Conservation (phyloP, 2,329 filamentous ascomycete species). For the Aureobasidium melanogenum region DNA sequence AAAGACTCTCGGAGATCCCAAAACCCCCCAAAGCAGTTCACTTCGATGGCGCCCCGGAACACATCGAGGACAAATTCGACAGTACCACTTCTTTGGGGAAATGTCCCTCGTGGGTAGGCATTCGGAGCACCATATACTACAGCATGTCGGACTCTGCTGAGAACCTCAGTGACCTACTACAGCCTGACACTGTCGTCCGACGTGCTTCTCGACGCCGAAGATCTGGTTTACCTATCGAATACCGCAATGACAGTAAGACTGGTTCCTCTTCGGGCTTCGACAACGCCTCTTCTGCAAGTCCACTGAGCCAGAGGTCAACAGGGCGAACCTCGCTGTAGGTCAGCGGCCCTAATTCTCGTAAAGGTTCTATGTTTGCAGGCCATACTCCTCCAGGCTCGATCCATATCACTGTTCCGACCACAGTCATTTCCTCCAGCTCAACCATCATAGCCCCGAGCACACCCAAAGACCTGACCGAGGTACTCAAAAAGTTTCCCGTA, state of each 20-base stretch:
- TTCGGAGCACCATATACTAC: background rate
- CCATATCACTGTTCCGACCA: background rate
- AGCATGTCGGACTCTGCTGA: constrained; percentile 7
- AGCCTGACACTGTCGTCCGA: background rate
- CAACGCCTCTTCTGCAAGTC: constrained; percentile 16
- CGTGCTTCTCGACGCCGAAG: background rate
- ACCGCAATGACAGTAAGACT: background rate
- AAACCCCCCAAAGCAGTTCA: constrained; percentile 7
- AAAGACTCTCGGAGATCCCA: background rate
- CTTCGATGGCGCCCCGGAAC: constrained; percentile 11
- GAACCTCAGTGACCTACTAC: background rate
- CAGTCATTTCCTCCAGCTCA: background rate
- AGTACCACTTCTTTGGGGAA: background rate
- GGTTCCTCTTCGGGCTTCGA: background rate
- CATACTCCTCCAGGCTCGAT: background rate
- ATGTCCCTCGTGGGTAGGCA: constrained; percentile 7
- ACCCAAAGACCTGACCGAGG: constrained; percentile 18
- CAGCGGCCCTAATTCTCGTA: constrained; percentile 11
- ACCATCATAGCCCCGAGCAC: background rate
- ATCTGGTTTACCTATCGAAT: background rate
- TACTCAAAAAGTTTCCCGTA: constrained; percentile 23
- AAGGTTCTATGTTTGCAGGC: background rate
- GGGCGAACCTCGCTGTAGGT: constrained; percentile 24
- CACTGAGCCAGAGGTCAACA: constrained; percentile 25
- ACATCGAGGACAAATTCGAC: background rate